Conservation (phyloP, 345 rosid genomes). For the Mercurialis annua region DNA sequence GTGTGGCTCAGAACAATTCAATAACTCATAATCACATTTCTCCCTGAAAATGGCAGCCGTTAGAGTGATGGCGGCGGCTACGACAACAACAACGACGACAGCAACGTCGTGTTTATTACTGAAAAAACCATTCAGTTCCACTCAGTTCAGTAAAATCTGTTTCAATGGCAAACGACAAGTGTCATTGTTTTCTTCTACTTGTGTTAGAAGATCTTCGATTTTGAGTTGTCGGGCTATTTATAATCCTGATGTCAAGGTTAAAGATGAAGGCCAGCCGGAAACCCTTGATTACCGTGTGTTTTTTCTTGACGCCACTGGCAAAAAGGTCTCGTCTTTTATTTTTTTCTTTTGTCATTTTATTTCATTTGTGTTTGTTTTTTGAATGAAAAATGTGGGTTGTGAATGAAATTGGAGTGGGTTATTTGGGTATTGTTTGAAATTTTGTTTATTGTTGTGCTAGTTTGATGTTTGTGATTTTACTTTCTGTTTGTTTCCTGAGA, state of each 20-base stretch:
- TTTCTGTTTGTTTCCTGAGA: not conserved
- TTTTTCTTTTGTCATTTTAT: not conserved
- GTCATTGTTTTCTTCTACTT: slow-evolving; percentile 24
- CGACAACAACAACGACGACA: slow-evolving; percentile 33
- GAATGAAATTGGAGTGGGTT: not conserved
- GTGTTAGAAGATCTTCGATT: slow-evolving; percentile 37
- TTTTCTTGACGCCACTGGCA: slow-evolving; percentile 63
- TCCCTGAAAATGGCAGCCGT: slow-evolving; percentile 47
- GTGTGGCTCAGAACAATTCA: slow-evolving; percentile 4
- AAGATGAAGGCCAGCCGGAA: slow-evolving; percentile 73
- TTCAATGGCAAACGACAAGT: slow-evolving; percentile 26
- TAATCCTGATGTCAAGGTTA: slow-evolving; percentile 53
- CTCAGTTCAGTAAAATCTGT: slow-evolving; percentile 22
- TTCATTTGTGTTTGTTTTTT: not conserved
- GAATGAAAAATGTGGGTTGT: not conserved
- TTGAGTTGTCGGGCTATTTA: slow-evolving; percentile 51
- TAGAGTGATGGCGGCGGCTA: slow-evolving; percentile 47
- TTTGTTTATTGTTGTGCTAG: not conserved
- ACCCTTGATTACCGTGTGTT: slow-evolving; percentile 78
- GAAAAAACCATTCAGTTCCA: slow-evolving; percentile 31
- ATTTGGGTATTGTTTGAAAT: not conserved
- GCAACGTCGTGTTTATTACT: slow-evolving; percentile 42
- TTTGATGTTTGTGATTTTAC: not conserved
- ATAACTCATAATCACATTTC: not conserved
- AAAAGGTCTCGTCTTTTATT: slow-evolving; percentile 38